Percentiles rank a stretch among this genome's conserved stretches.
These are phyloP conservation scores for Ananas comosus DNA, from an alignment of 176 grass and related monocot genomes.

Conservation along the genomic window DNA sequence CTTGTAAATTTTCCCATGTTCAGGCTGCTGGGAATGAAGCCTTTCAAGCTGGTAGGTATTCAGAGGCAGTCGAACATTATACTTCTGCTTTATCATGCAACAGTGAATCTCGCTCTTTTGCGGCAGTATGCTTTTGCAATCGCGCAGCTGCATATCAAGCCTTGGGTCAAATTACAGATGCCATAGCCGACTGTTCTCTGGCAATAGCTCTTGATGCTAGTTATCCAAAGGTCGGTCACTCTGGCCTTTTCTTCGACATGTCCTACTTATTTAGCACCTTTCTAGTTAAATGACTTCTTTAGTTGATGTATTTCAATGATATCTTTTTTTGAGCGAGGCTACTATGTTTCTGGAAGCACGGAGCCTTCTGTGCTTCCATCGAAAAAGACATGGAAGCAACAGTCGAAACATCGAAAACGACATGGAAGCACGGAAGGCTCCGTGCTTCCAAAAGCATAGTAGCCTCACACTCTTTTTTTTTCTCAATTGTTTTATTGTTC, in stretches of 20 bases:
- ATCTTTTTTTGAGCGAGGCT: too few relatives aligned
- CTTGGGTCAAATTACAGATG: conserved; percentile 70
- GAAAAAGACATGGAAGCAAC: too few relatives aligned
- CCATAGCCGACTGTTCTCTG: conserved; percentile 85
- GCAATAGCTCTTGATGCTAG: conserved; percentile 63
- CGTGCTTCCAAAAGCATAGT: too few relatives aligned
- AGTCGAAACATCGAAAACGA: too few relatives aligned
- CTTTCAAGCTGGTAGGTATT: conserved; percentile 74
- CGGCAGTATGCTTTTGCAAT: conserved; percentile 80
- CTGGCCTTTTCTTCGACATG: not conserved
- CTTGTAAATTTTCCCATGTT: conserved; percentile 4
- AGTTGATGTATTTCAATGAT: not conserved
- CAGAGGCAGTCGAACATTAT: conserved; percentile 75
- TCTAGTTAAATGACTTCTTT: not conserved
- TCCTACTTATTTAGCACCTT: not conserved
- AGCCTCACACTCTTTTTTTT: too few relatives aligned
- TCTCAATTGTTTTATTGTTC: too few relatives aligned
- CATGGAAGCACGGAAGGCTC: too few relatives aligned
- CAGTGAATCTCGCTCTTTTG: conserved; percentile 50
- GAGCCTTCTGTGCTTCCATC: too few relatives aligned
- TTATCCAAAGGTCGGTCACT: conserved; percentile 63
- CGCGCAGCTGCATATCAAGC: conserved; percentile 83
- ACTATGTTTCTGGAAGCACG: too few relatives aligned
- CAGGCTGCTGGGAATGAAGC: conserved; percentile 84
- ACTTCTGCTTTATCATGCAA: conserved; percentile 55